Evolutionary conservation across 78 protist genomes (phyloP), one percentile per base, ranked within the genome.

Genomic region (Cavenderia fasciculata): DNA sequence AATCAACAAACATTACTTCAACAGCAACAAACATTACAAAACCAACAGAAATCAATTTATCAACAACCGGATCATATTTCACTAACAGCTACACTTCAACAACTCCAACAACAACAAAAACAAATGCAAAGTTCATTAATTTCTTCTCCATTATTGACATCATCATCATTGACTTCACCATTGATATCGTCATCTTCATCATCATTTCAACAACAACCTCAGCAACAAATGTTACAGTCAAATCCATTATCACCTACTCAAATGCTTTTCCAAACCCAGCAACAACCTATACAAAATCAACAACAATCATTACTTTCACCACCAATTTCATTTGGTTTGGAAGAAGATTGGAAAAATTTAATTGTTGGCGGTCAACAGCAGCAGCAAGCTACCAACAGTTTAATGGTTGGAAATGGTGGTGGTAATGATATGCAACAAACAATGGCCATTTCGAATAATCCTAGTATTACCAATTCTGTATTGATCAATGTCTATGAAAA

Each of bases 401-500:
- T n/a, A n/a, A n/a, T n/a, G n/a, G n/a, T n/a, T n/a, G n/a, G n/a
- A n/a, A n/a, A n/a, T n/a, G n/a, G n/a, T n/a, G n/a, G n/a, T n/a
- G n/a, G n/a, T n/a, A n/a, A n/a, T n/a, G n/a, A n/a, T n/a, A n/a
- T n/a, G n/a, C n/a, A n/a, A n/a, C n/a, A n/a, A n/a, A n/a, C n/a
- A n/a, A n/a, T n/a, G n/a, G n/a, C n/a, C n/a, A n/a, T n/a, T n/a
- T n/a, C n/a, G n/a, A n/a, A n/a, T n/a, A n/a, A n/a, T n/a, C n/a
- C n/a, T n/a, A n/a, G n/a, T n/a, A n/a, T n/a, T n/a, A n/a, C n/a
- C n/a, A n/a, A n/a, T n/a, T n/a, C n/a, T 40, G 78, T 82, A 16
- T 54, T 82, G 36, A 78, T 82, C 43, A 82, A 82, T 33, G 75
- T 82, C n/a, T 59, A 51, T 41, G 90, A 82, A 2, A 70, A 68